These are phyloP conservation scores for Parathielavia appendiculata DNA, from an alignment of 495 filamentous ascomycete species.

Conservation along the genomic window DNA sequence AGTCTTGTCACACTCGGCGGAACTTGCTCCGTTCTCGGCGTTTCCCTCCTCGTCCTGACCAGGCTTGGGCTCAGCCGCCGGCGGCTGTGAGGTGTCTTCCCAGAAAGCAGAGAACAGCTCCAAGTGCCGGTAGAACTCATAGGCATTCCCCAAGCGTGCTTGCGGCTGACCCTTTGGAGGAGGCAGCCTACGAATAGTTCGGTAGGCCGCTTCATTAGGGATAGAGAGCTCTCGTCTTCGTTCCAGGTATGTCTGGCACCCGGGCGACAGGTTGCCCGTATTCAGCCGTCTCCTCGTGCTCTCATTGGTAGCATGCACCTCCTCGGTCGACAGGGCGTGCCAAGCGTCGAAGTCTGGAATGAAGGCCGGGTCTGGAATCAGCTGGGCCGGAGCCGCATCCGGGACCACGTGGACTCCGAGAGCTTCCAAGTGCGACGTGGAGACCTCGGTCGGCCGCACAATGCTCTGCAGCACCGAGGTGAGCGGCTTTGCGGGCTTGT, in stretches of 20 bases:
- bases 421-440: slow-evolving; percentile 43
- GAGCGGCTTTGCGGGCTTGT: slow-evolving; percentile 30
- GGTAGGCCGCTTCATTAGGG: slow-evolving; percentile 47
- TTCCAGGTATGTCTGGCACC: slow-evolving; percentile 48
- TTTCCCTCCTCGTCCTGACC: slow-evolving; percentile 19
- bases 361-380: slow-evolving; percentile 45
- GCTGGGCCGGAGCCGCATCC: slow-evolving; percentile 38
- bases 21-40: slow-evolving; percentile 25
- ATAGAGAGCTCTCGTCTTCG: slow-evolving; percentile 48
- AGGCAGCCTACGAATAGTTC: slow-evolving; percentile 47
- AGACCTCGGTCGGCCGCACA: slow-evolving; percentile 44
- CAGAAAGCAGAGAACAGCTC: slow-evolving; percentile 49
- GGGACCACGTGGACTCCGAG: slow-evolving; percentile 46
- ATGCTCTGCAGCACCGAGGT: slow-evolving; percentile 43
- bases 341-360: slow-evolving; percentile 45
- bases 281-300: slow-evolving; percentile 40
- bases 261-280: slow-evolving; percentile 46
- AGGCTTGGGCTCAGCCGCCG: slow-evolving; percentile 6
- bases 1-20: slow-evolving; percentile 11
- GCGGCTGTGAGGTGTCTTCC: slow-evolving; percentile 47
- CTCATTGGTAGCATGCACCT: slow-evolving; percentile 39
- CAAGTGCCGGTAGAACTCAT: slow-evolving; percentile 53
- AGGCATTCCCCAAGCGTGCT: slow-evolving; percentile 50
- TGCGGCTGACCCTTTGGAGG: slow-evolving; percentile 43
- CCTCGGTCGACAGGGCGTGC: slow-evolving; percentile 42